Conservation (phyloP, 345 rosid species). For the Bruguiera gymnorhiza region DNA sequence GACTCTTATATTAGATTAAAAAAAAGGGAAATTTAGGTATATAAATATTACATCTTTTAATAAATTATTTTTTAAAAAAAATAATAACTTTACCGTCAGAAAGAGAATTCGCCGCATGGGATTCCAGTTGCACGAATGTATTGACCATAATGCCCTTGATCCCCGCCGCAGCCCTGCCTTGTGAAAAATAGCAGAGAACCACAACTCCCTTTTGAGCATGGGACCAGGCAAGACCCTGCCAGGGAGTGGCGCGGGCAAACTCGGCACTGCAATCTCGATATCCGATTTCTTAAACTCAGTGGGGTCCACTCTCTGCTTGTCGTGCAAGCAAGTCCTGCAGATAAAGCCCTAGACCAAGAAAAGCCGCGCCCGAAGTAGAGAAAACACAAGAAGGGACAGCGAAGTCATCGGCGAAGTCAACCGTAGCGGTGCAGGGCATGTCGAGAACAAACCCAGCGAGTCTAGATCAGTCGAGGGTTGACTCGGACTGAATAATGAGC, state of each 20-base stretch:
- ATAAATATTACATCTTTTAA: no score
- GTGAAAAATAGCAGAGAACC: neutral
- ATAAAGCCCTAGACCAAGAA: constrained; percentile 9
- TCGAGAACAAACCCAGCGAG: constrained; percentile 16
- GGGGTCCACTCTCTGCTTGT: neutral
- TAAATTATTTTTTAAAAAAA: no score
- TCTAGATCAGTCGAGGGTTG: neutral
- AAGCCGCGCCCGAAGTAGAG: constrained; percentile 18
- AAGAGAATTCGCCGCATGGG: neutral
- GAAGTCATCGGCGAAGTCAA: constrained; percentile 13
- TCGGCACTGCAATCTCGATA: constrained; percentile 1
- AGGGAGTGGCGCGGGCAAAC: neutral
- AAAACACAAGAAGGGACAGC: constrained; percentile 19
- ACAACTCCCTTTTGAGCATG: neutral
- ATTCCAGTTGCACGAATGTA: constrained; percentile 11
- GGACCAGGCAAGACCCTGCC: neutral
- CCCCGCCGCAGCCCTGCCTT: neutral
- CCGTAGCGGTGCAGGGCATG: constrained; percentile 7
- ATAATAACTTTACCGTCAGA: no score
- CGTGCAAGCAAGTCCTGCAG: neutral
- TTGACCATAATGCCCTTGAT: constrained; percentile 12
- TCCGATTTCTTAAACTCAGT: constrained; percentile 13
- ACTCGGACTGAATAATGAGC: constrained; percentile 1
- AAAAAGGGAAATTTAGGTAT: no score
- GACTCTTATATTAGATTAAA: no score